Percentiles rank a stretch among this genome's conserved stretches.
phyloP scores from a whole-genome alignment of 768 basidiomycete genomes.

The Suillus lakei region DNA sequence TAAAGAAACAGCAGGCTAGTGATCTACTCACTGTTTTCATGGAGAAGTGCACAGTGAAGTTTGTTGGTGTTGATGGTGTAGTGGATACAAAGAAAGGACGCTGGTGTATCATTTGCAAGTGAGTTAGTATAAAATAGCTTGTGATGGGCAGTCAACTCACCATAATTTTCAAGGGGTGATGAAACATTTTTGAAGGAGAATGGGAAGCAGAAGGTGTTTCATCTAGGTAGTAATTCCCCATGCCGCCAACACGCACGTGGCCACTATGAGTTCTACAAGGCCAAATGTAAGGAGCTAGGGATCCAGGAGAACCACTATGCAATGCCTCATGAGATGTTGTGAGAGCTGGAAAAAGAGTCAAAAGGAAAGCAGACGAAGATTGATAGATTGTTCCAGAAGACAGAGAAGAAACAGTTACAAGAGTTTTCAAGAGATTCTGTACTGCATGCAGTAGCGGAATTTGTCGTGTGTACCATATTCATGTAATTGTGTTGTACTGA shows the following conservation, averaged over 20 bases:
- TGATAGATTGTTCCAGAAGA: too few relatives aligned
- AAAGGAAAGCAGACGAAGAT: too few relatives aligned
- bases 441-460: too few relatives aligned
- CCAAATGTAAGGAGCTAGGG: too few relatives aligned
- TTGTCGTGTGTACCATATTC: too few relatives aligned
- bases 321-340: too few relatives aligned
- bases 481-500: too few relatives aligned
- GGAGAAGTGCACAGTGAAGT: conserved; percentile 4
- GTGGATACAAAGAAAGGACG: conserved; percentile 3
- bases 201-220: neutral
- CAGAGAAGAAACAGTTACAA: too few relatives aligned
- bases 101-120: conserved; percentile 11
- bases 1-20: conserved; percentile 5
- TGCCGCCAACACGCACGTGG: neutral
- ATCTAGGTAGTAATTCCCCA: conserved; percentile 2
- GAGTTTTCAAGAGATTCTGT: too few relatives aligned
- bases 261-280: neutral
- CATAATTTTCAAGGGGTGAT: neutral
- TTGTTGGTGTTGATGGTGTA: conserved; percentile 2
- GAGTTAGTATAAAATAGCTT: neutral
- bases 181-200: neutral
- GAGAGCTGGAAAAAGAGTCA: too few relatives aligned
- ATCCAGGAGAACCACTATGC: too few relatives aligned
- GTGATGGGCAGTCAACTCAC: neutral
- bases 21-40: conserved; percentile 11